Conservation (phyloP, 164 flowering plant genomes). For the Aristolochia californica region DNA sequence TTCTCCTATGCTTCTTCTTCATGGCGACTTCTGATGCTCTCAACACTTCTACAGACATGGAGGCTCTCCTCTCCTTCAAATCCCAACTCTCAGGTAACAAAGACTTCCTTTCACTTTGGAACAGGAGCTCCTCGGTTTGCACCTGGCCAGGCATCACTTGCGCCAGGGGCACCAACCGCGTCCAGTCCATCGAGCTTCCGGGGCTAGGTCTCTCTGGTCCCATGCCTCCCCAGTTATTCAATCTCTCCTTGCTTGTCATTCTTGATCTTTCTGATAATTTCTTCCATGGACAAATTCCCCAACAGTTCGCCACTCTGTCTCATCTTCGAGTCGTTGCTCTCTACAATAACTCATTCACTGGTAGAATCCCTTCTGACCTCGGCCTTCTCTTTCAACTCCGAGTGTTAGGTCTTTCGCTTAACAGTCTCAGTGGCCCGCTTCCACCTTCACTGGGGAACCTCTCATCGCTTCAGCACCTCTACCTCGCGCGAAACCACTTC, state of each 20-base stretch:
- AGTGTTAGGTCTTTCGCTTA: constrained; percentile 3
- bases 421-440: constrained; percentile 25
- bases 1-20: too few species aligned
- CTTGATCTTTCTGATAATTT: too few species aligned
- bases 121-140: constrained; percentile 8
- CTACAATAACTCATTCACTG: constrained; percentile 9
- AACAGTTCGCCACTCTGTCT: not conserved
- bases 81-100: too few species aligned
- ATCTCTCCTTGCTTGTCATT: too few species aligned
- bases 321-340: not conserved
- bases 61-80: too few species aligned
- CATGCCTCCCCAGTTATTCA: too few species aligned
- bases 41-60: too few species aligned
- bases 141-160: constrained; percentile 17
- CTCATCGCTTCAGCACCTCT: constrained; percentile 16
- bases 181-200: too few species aligned
- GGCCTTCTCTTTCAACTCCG: constrained; percentile 16
- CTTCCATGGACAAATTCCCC: constrained; percentile 3
- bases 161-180: constrained; percentile 1
- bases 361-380: constrained; percentile 17
- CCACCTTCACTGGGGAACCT: constrained; percentile 35
- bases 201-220: too few species aligned
- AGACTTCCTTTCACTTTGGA: constrained; percentile 12
- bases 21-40: too few species aligned
- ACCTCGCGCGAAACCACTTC: constrained; percentile 11